Evolutionary conservation across 164 flowering plant species (phyloP), one percentile per base, ranked within the genome.

Genomic region (Magnolia changhungtana): DNA sequence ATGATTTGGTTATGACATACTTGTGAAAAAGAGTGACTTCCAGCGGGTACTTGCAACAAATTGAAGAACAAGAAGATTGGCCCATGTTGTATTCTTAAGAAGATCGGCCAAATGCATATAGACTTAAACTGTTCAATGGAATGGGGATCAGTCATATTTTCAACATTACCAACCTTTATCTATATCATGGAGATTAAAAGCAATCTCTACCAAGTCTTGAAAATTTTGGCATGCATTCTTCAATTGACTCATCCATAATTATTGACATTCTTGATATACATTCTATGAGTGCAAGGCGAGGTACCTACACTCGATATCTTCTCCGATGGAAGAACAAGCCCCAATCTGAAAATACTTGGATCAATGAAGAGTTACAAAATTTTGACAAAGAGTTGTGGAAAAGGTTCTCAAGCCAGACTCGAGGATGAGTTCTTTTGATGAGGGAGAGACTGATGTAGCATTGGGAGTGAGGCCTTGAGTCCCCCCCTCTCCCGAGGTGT

Each of bases 1-100:
- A 58, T 31, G 76, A 74, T 74, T 59, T 73, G 23, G 68, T 73
- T 8, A 73, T 73, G 69, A 24, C 31, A 37, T 37, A 37, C 45
- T 73, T 63, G 20, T 2, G 52, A 1, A 63, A 63, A 63, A 45
- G 68, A 63, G 63, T 7, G 50, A 23, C 63, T 59, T 59, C 76
- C 76, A 6, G 37, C 31, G 4, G 37, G 45, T 7, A 74, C 29
- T 7, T 45, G 45, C 37, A 18, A 74, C 1, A 64, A 74, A 49
- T 27, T 65, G 4, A 64, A 74, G 61, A 1, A 5, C 10, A 50
- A 52, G 77, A 75, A 75, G 63, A 50, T 65, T 23, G 61, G 77
- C 7, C 64, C 77, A 20, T 75, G 45, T 4, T 51, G 27, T 0
- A 50, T 66, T 3, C n/a, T 75, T 1, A 75, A 67, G 23, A 66